Conservation (phyloP, 2,329 filamentous ascomycete genomes). For the Monosporascus sp. region DNA sequence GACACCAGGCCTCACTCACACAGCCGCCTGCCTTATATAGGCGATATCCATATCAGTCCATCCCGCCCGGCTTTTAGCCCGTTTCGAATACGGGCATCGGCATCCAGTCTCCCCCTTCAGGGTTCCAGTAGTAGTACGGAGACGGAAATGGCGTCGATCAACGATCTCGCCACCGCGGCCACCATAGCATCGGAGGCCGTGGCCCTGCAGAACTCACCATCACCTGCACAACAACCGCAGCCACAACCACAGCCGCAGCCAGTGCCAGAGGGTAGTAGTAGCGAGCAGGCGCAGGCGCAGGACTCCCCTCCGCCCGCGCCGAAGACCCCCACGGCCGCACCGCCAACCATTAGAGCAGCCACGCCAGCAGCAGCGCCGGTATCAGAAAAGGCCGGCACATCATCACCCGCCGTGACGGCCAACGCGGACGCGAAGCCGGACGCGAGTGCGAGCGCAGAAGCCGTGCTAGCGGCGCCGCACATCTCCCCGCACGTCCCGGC, state of each 20-base stretch:
- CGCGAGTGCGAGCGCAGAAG: conserved; percentile 4
- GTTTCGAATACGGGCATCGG: no score
- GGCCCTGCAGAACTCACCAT: conserved; percentile 14
- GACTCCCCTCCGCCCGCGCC: neutral
- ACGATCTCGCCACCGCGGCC: conserved; percentile 43
- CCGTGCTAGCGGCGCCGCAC: conserved; percentile 21
- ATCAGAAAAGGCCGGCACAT: no score
- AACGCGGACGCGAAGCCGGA: neutral
- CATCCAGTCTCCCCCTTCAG: neutral
- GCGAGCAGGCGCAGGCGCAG: neutral
- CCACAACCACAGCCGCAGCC: neutral
- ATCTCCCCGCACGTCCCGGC: conserved; percentile 19
- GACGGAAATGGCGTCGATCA: conserved; percentile 38
- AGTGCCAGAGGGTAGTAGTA: neutral
- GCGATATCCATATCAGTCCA: no score
- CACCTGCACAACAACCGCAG: conserved; percentile 2
- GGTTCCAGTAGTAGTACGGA: neutral
- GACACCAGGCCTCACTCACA: no score
- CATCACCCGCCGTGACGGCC: no score
- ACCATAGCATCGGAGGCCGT: conserved; percentile 36
- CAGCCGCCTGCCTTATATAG: no score
- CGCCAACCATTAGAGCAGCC: neutral
- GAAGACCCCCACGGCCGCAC: neutral
- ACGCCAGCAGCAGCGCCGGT: no score
- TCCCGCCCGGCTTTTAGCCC: no score